Evolutionary conservation across 352 stramenopile genomes (phyloP).

Genomic region (Globisporangium uncinulatum): DNA sequence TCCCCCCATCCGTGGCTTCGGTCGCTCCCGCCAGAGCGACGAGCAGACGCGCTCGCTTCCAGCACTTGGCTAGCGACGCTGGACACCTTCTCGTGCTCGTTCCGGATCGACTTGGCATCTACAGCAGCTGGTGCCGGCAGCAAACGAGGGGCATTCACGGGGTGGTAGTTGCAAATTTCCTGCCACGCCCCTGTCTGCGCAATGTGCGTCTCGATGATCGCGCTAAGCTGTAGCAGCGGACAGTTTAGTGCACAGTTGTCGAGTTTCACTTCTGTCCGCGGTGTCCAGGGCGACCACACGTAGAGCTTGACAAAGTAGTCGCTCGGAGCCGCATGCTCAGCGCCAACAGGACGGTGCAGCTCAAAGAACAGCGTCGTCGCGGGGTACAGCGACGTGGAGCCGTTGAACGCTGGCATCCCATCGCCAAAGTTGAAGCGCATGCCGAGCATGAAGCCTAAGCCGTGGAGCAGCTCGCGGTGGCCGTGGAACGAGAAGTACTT

Average conservation of each 20-base stretch:
- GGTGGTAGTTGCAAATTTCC: conserved; percentile 68
- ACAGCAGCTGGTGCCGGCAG: neutral
- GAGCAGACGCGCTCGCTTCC: neutral
- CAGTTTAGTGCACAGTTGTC: conserved; percentile 54
- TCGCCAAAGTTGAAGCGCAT: conserved; percentile 73
- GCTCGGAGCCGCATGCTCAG: neutral
- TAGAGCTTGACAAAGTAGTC: conserved; percentile 58
- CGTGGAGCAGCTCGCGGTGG: conserved; percentile 76
- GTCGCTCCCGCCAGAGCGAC: neutral
- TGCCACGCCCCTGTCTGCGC: conserved; percentile 58
- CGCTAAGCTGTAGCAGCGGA: conserved; percentile 45
- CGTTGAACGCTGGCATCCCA: conserved; percentile 50
- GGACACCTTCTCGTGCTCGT: neutral
- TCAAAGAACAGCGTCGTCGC: conserved; percentile 76
- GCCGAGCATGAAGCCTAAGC: conserved; percentile 71
- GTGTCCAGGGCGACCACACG: conserved; percentile 60
- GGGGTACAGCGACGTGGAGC: conserved; percentile 56
- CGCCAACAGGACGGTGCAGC: conserved; percentile 32
- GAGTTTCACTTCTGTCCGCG: conserved; percentile 48
- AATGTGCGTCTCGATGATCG: conserved; percentile 52
- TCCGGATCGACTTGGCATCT: neutral
- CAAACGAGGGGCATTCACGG: conserved; percentile 22
- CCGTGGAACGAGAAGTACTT: conserved; percentile 81
- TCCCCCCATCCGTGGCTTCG: neutral
- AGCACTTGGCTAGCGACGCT: neutral